A percentile compares a stretch with the other conserved stretches of the same genome.
phyloP scores from a whole-genome alignment of 2,329 filamentous ascomycete genomes.

The Aaosphaeria pasadenensis region DNA sequence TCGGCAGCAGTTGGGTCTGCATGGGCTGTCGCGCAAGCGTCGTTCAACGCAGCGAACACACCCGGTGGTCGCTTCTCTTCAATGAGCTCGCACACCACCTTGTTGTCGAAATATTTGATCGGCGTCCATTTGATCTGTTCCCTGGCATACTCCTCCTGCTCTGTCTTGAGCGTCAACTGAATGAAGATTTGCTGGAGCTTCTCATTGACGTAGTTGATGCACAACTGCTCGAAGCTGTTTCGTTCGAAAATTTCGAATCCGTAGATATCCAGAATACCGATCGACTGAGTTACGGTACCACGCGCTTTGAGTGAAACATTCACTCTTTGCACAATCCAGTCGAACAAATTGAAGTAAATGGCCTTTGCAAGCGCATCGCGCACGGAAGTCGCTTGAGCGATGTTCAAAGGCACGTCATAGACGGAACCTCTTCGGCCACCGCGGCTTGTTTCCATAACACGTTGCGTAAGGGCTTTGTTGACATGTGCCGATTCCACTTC shows the following conservation, averaged over 20 bases:
- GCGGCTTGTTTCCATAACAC: slow-evolving; percentile 72
- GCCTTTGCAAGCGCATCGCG: slow-evolving; percentile 89
- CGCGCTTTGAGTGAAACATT: slow-evolving; percentile 83
- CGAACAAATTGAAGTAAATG: slow-evolving; percentile 97
- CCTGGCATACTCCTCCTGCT: slow-evolving; percentile 94
- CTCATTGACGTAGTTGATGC: slow-evolving; percentile 99
- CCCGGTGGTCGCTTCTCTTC: slow-evolving; percentile 87
- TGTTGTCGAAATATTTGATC: slow-evolving; percentile 99
- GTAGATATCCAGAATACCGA: slow-evolving; percentile 98
- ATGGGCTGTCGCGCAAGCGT: slow-evolving; percentile 97
- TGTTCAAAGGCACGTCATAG: slow-evolving; percentile 78
- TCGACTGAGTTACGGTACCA: slow-evolving; percentile 73
- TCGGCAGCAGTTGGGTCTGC: slow-evolving; percentile 93
- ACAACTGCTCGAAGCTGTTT: slow-evolving; percentile 98
- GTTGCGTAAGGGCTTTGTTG: slow-evolving; percentile 82
- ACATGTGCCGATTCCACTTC: slow-evolving; percentile 80
- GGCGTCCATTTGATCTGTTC: slow-evolving; percentile 99
- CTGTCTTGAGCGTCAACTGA: slow-evolving; percentile 90
- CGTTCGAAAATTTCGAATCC: slow-evolving; percentile 98
- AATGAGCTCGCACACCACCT: slow-evolving; percentile 95
- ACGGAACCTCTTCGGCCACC: slow-evolving; percentile 65
- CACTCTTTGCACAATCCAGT: slow-evolving; percentile 94
- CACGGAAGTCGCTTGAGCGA: slow-evolving; percentile 79
- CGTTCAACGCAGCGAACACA: slow-evolving; percentile 93
- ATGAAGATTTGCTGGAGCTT: slow-evolving; percentile 99